phyloP scores from a whole-genome alignment of 768 basidiomycete genomes.

The Leucosporidium scottii region DNA sequence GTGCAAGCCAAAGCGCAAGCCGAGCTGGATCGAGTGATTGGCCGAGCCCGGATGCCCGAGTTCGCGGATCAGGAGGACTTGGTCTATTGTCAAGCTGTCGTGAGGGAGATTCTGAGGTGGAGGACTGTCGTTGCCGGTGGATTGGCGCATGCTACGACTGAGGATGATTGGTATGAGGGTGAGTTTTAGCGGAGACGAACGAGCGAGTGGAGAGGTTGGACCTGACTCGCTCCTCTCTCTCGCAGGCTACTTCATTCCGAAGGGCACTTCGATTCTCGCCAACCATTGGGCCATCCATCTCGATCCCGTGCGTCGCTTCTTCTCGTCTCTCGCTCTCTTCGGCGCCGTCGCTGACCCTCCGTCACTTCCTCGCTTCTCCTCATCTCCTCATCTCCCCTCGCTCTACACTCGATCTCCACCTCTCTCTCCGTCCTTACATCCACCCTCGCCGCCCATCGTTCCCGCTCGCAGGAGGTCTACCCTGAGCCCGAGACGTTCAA shows the following conservation, averaged over 20 bases:
- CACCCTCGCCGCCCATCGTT: too few species aligned
- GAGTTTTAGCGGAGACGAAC: background rate
- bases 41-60: constrained; percentile 30
- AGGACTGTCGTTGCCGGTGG: constrained; percentile 36
- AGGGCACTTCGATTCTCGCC: constrained; percentile 29
- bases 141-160: constrained; percentile 18
- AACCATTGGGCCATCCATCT: constrained; percentile 34
- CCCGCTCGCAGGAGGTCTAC: constrained; percentile 18
- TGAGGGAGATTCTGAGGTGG: constrained; percentile 36
- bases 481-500: constrained; percentile 25
- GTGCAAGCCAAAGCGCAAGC: constrained; percentile 24
- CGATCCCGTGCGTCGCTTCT: constrained; percentile 11
- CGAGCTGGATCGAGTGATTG: constrained; percentile 36
- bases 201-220: too few species aligned
- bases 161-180: constrained; percentile 29
- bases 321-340: background rate
- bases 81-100: constrained; percentile 30
- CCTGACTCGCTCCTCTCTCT: too few species aligned
- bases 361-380: too few species aligned
- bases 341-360: too few species aligned
- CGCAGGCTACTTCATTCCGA: constrained; percentile 27
- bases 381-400: too few species aligned
- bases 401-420: too few species aligned
- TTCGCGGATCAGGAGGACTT: constrained; percentile 34
- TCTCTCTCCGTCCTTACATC: too few species aligned